A percentile compares a stretch with the other conserved stretches of the same genome.
These are phyloP conservation scores for Cotoneaster glaucophyllus DNA, from an alignment of 306 rosid genomes.

Conservation along the genomic window DNA sequence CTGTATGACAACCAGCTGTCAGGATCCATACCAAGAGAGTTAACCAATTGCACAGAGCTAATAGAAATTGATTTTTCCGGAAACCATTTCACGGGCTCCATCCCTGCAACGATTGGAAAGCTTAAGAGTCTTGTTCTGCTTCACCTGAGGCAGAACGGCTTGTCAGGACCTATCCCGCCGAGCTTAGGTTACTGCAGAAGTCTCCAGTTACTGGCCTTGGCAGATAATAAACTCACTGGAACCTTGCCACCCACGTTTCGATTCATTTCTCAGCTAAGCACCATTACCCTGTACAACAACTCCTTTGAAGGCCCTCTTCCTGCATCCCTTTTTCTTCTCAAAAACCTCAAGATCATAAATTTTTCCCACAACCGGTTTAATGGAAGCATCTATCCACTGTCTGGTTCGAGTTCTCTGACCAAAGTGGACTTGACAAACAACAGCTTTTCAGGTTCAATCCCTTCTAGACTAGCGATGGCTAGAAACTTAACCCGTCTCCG, in stretches of 20 bases:
- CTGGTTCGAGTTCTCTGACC: conserved; percentile 54
- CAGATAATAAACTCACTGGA: conserved; percentile 86
- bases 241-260: conserved; percentile 75
- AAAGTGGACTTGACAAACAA: conserved; percentile 83
- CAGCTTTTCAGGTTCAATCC: conserved; percentile 86
- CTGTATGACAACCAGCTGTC: conserved; percentile 88
- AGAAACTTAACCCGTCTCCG: conserved; percentile 68
- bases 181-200: conserved; percentile 82
- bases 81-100: conserved; percentile 68
- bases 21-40: conserved; percentile 68
- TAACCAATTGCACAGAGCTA: conserved; percentile 75
- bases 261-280: conserved; percentile 62
- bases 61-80: conserved; percentile 79
- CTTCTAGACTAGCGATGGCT: conserved; percentile 49
- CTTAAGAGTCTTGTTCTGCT: conserved; percentile 66
- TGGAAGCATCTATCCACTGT: conserved; percentile 70
- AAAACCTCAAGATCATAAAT: conserved; percentile 69
- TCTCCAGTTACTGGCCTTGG: conserved; percentile 75
- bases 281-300: conserved; percentile 86
- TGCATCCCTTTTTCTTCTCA: conserved; percentile 53
- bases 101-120: conserved; percentile 78
- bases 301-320: conserved; percentile 92
- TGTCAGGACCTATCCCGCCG: conserved; percentile 81
- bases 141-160: conserved; percentile 84
- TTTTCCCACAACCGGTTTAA: conserved; percentile 74